phyloP scores from a whole-genome alignment of 179 eudicot genomes.

The Spergularia azorica region DNA sequence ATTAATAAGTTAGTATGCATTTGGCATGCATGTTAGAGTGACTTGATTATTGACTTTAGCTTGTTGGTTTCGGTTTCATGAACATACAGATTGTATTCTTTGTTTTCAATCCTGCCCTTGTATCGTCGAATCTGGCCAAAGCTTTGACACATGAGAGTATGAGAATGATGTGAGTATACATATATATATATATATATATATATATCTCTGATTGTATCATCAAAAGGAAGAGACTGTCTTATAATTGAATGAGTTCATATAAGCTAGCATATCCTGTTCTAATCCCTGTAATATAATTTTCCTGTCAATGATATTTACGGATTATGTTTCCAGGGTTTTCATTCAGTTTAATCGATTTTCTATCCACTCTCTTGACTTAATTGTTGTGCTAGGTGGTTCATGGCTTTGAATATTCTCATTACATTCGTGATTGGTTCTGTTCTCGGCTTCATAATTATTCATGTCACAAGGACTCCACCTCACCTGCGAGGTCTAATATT shows the following conservation, averaged over 20 bases:
- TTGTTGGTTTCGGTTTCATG: background rate
- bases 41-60: background rate
- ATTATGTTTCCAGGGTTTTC: background rate
- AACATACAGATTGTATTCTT: constrained; percentile 27
- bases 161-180: constrained; percentile 24
- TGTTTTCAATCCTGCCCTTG: constrained; percentile 32
- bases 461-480: constrained; percentile 21
- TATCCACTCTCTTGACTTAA: background rate
- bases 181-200: background rate
- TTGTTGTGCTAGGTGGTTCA: constrained; percentile 25
- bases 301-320: too few species aligned
- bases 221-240: background rate
- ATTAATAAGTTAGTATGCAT: background rate
- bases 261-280: too few species aligned
- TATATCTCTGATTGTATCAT: background rate
- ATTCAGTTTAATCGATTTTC: background rate
- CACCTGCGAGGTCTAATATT: constrained; percentile 26
- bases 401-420: constrained; percentile 31
- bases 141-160: constrained; percentile 29
- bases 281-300: too few species aligned
- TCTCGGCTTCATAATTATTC: constrained; percentile 28
- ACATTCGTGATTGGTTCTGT: constrained; percentile 28
- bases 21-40: background rate
- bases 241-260: too few species aligned
- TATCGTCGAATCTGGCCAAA: constrained; percentile 27